Conservation (phyloP, 306 rosid genomes). For the Dalbergia cultrata region DNA sequence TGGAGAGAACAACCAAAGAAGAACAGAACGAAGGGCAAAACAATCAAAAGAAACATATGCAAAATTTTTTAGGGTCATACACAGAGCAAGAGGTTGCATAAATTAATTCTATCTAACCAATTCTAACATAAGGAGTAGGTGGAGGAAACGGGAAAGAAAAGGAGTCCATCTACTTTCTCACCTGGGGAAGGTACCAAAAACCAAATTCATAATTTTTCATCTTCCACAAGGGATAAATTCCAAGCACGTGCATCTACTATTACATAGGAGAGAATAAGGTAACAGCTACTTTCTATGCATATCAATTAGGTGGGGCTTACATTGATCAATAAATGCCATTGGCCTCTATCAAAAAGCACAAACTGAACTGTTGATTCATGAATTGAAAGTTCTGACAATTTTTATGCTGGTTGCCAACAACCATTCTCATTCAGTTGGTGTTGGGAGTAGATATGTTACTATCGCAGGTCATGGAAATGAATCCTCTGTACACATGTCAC, state of each 20-base stretch:
- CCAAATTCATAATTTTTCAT: constrained; percentile 37
- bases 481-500: too few relatives aligned
- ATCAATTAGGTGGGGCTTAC: constrained; percentile 28
- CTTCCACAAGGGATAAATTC: constrained; percentile 39
- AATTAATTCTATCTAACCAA: neutral
- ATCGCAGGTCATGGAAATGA: too few relatives aligned
- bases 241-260: constrained; percentile 35
- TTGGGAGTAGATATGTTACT: neutral
- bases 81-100: constrained; percentile 18
- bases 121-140: constrained; percentile 10
- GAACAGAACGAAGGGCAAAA: neutral
- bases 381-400: neutral
- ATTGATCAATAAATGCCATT: constrained; percentile 27
- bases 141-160: constrained; percentile 4
- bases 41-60: constrained; percentile 4
- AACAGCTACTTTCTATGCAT: constrained; percentile 34
- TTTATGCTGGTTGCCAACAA: constrained; percentile 12
- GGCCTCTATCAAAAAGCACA: constrained; percentile 32
- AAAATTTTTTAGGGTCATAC: neutral
- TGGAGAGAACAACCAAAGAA: too few relatives aligned
- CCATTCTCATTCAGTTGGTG: constrained; percentile 15
- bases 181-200: constrained; percentile 26
- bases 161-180: constrained; percentile 6
- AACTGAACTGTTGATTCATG: constrained; percentile 3
- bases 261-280: constrained; percentile 33